These are phyloP conservation scores for Claviceps monticola DNA, from an alignment of 2,329 filamentous ascomycete genomes.

Conservation along the genomic window DNA sequence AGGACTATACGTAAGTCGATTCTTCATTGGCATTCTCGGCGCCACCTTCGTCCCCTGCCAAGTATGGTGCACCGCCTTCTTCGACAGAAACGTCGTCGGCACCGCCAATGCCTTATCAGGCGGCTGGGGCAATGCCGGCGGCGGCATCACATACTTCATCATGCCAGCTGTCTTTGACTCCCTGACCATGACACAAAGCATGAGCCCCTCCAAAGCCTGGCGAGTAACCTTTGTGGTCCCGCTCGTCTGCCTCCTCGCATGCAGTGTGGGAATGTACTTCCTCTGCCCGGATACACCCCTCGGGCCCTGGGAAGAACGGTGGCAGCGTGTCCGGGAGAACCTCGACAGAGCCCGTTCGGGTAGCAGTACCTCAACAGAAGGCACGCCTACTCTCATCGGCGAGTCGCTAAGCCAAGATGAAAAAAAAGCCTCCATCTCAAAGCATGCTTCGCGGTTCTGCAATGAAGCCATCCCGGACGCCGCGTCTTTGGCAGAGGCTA, in stretches of 20 bases:
- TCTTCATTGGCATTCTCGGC: constrained; percentile 70
- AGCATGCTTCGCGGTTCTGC: constrained; percentile 11
- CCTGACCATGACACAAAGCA: constrained; percentile 43
- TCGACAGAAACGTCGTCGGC: constrained; percentile 82
- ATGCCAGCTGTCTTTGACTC: constrained; percentile 86
- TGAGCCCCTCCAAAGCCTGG: constrained; percentile 61
- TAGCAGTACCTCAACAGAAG: constrained; percentile 29
- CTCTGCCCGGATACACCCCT: constrained; percentile 71
- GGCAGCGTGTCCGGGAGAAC: constrained; percentile 40
- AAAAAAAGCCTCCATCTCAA: constrained; percentile 9
- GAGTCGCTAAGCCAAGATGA: constrained; percentile 22
- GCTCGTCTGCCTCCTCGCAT: constrained; percentile 56
- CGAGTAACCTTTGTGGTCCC: constrained; percentile 74
- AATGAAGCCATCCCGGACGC: constrained; percentile 23
- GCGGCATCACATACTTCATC: constrained; percentile 83
- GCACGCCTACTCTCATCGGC: constrained; percentile 34
- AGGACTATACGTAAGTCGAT: constrained; percentile 59
- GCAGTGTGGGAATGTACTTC: constrained; percentile 55
- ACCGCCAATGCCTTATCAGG: constrained; percentile 77
- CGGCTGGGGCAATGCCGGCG: constrained; percentile 76
- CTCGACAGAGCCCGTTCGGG: constrained; percentile 30
- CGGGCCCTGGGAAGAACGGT: constrained; percentile 66
- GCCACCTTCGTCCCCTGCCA: constrained; percentile 75
- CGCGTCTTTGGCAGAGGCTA: constrained; percentile 34
- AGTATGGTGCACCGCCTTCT: constrained; percentile 87